Conservation (phyloP, 1,284 basidiomycete genomes). For the Tilletia indica region DNA sequence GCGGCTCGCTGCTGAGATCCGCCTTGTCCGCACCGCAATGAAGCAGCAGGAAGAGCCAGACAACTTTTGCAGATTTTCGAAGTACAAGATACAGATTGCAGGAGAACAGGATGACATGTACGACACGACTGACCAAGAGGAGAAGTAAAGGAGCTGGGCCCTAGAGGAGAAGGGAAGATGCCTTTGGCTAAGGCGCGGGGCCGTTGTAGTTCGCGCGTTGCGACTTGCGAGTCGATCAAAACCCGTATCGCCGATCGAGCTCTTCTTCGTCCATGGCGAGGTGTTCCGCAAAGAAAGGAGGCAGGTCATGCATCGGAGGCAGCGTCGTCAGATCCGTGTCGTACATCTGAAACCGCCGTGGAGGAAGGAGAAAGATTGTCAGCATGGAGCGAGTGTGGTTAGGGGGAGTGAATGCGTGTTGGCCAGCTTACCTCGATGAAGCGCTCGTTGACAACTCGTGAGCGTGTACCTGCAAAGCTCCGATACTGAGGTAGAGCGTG, state of each 20-base stretch:
- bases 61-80: no score
- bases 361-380: not conserved
- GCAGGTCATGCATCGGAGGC: conserved; percentile 35
- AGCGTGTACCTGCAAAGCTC: conserved; percentile 44
- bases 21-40: no score
- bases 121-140: no score
- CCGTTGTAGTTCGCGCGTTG: no score
- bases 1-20: no score
- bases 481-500: conserved; percentile 30
- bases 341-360: conserved; percentile 32
- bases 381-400: no score
- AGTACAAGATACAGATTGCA: no score
- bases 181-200: no score
- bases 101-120: no score
- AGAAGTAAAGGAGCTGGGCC: no score
- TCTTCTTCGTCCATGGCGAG: conserved; percentile 32
- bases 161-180: no score
- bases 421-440: conserved; percentile 40
- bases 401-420: not conserved
- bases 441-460: conserved; percentile 46
- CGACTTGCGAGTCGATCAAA: not conserved
- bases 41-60: no score
- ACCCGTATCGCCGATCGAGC: conserved; percentile 25
- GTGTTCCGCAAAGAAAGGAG: conserved; percentile 44
- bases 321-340: conserved; percentile 48